phyloP scores from a whole-genome alignment of 768 basidiomycete species.

The Russula vinacea region DNA sequence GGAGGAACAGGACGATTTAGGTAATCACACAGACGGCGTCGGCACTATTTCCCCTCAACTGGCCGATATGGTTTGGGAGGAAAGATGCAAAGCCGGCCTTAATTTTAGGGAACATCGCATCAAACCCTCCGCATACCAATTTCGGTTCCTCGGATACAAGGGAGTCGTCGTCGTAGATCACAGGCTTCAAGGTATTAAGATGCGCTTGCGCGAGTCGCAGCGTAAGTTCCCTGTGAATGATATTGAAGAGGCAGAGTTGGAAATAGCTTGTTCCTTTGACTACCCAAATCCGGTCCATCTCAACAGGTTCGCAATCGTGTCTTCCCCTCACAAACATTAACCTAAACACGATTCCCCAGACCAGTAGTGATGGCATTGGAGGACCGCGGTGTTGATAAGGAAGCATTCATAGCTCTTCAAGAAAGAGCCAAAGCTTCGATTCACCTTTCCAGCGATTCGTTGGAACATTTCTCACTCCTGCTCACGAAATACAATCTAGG shows the following conservation, averaged over 20 bases:
- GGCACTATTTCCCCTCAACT: constrained; percentile 70
- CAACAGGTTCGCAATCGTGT: constrained; percentile 55
- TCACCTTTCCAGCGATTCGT: constrained; percentile 57
- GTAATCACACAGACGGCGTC: constrained; percentile 45
- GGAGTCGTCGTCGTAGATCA: constrained; percentile 72
- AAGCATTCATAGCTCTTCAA: constrained; percentile 62
- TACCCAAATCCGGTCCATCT: constrained; percentile 60
- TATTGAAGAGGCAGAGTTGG: constrained; percentile 53
- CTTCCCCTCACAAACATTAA: not conserved
- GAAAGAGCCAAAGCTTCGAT: constrained; percentile 53
- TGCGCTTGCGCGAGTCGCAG: constrained; percentile 73
- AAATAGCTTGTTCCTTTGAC: constrained; percentile 64
- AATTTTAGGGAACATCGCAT: not conserved
- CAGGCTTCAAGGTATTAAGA: constrained; percentile 52
- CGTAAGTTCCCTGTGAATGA: constrained; percentile 60
- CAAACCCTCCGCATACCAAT: constrained; percentile 62
- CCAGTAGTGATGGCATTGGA: constrained; percentile 77
- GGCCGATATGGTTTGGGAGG: constrained; percentile 56
- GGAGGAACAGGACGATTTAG: constrained; percentile 59
- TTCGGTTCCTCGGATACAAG: constrained; percentile 55
- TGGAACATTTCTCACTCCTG: constrained; percentile 47
- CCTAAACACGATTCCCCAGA: constrained; percentile 38
- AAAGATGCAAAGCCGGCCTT: constrained; percentile 43
- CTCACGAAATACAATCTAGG: constrained; percentile 50
- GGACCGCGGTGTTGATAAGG: constrained; percentile 58